Base-by-base conservation (phyloP, 2,329 filamentous ascomycete genomes). In the Fusarium armeniacum region DNA sequence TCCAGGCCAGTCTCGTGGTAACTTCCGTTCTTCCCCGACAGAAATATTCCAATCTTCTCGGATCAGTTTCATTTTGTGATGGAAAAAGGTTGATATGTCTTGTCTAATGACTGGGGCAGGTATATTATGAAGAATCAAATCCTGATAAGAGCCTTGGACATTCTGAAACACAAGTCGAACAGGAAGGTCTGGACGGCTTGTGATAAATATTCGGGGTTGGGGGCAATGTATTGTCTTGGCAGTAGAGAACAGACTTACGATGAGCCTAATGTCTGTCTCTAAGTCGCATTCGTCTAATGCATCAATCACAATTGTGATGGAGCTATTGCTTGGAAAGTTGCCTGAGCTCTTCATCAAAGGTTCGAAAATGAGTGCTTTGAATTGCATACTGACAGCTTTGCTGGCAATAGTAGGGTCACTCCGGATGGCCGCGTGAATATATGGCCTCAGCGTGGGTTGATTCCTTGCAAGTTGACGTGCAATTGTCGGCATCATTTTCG, bases 181-280 rank as follows among this genome's bases (percentile, higher is more conserved):
- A 0, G 77, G 76, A 2, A 81, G 55, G 24, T 84, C 79, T 0
- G 82, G 82, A 13, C 82, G 74, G 44, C 81, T 84, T 0, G 82
- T 84, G 0, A 84, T 20, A 30, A 84, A 82, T 2, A 67, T 4
- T 3, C 41, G 76, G 10, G 82, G 44, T 1, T 28, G 77, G 10
- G 82, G 45, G 9, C 54, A 1, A 43, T 13, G 12, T 0, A 45
- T n/a, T 0, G 20, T 11, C 1, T 32, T 7, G 50, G 46, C 11
- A 73, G 6, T 7, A 2, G 62, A 50, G 0, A 62, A 15, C 0
- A 62, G 5, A 7, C 40, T 28, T 0, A 67, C n/a, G 0, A 67
- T 26, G 2, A n/a, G 51, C 9, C 11, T 1, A 2, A 58, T 28
- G 5, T 58, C 36, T 0, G 6, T 4, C 12, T 50, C 47, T 3